Base-by-base conservation (phyloP, 2,329 filamentous ascomycete species). In the Ophiostoma ips region DNA sequence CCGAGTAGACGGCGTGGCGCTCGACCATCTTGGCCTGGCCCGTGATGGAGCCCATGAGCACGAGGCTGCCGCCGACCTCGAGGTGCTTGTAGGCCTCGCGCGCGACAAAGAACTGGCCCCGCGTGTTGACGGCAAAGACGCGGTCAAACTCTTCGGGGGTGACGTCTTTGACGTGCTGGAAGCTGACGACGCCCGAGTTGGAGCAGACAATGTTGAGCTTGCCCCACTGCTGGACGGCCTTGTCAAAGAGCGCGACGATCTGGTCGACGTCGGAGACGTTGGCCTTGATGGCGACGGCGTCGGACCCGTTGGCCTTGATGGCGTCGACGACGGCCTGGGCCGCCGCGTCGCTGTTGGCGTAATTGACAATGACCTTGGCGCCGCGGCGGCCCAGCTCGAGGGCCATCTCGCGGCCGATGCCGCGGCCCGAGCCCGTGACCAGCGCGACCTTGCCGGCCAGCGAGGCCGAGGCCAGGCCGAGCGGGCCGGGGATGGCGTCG, bases 41-140 rank as follows among this genome's bases (percentile, higher is more conserved):
- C 3, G 76, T 76, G 59, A 81, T 81, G 21, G 75, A 79, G 35
- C 68, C 71, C 75, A 79, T 82, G 50, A 82, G 68, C 57, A 83
- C 75, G 45, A 83, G 68, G 13, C 78, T 70, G n/a, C 79, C 79
- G 51, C 77, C 74, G 46, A 76, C 65, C 62, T 76, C 72, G 33
- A 82, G 70, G 61, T 79, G 66, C 62, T 76, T 74, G 68, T 77
- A 81, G 18, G 78, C 77, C 38, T 76, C 73, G 58, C 77, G 74
- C 6, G 75, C 76, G 33, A 80, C 75, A 61, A 80, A 80, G 66
- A 79, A 79, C 62, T 79, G 76, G 8, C 74, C 76, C 16, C 73
- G 65, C 3, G 76, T 69, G 62, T 80, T 79, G 57, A 79, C 62
- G 65, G 70, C 72, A 66, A 80, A 77, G 43, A 79, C 75, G 52